These are phyloP conservation scores for Fraxinus sp. DNA, from an alignment of 305 asterid species.

Conservation along the genomic window DNA sequence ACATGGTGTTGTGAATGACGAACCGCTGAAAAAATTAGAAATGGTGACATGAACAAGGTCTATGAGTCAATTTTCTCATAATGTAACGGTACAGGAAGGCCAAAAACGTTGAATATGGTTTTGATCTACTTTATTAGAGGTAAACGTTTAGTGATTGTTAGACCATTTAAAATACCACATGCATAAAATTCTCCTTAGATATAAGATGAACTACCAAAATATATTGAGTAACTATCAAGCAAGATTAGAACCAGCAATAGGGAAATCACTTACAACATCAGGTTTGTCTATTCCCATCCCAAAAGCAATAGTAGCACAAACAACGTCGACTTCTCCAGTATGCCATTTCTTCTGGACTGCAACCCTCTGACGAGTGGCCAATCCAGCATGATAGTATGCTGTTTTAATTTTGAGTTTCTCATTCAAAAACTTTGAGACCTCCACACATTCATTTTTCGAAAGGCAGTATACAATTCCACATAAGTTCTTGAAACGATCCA, in stretches of 20 bases:
- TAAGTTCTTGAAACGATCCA: constrained; percentile 57
- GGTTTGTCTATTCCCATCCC: constrained; percentile 99
- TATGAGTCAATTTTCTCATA: constrained; percentile 13
- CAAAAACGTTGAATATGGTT: not conserved
- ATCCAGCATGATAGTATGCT: constrained; percentile 85
- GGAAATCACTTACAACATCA: constrained; percentile 73
- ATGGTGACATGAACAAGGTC: constrained; percentile 10
- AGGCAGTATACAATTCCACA: constrained; percentile 95
- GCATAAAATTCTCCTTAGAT: not conserved
- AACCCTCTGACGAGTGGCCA: constrained; percentile 84
- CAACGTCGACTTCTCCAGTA: constrained; percentile 75
- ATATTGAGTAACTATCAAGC: constrained; percentile 1
- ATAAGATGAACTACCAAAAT: not conserved
- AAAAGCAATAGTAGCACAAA: constrained; percentile 97
- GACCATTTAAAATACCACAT: not conserved
- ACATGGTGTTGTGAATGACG: constrained; percentile 86
- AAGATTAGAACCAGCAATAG: constrained; percentile 11
- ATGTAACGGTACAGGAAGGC: constrained; percentile 2
- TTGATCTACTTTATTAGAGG: not conserved
- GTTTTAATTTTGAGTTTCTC: constrained; percentile 77
- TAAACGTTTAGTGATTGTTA: not conserved
- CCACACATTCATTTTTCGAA: constrained; percentile 80
- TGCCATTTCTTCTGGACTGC: constrained; percentile 88
- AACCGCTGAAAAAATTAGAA: constrained; percentile 62
- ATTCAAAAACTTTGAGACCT: constrained; percentile 70